These are phyloP conservation scores for Botrytis fragariae DNA, from an alignment of 2,329 filamentous ascomycete genomes.

Conservation along the genomic window DNA sequence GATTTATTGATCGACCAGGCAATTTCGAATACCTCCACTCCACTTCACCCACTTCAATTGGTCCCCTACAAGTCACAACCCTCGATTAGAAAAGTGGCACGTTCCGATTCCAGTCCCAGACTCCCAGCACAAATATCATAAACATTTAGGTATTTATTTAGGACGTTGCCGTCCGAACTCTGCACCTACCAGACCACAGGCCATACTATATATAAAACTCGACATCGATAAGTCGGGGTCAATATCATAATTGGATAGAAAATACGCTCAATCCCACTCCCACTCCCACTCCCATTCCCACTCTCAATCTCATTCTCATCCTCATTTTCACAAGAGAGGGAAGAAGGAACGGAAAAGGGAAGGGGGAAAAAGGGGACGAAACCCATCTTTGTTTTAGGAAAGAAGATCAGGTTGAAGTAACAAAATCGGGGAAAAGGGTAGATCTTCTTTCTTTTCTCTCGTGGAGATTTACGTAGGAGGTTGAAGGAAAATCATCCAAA, in stretches of 20 bases:
- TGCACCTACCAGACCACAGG: conserved; percentile 6
- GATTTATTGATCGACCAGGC: conserved; percentile 9
- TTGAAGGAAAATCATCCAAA: neutral
- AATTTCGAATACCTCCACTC: conserved; percentile 10
- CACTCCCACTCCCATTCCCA: neutral
- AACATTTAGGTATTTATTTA: neutral
- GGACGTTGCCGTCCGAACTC: neutral
- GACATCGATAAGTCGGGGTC: neutral
- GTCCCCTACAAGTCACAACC: neutral
- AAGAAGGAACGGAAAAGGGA: neutral
- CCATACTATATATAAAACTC: neutral
- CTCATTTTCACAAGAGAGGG: neutral
- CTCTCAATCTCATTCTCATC: neutral
- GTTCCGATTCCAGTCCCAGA: neutral
- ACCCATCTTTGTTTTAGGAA: neutral
- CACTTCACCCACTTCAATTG: neutral
- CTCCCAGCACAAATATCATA: neutral
- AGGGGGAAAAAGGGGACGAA: neutral
- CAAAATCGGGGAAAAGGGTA: neutral
- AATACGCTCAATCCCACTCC: neutral
- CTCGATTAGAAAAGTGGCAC: conserved; percentile 15
- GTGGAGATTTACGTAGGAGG: neutral
- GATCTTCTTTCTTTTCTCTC: neutral
- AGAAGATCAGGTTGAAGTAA: neutral
- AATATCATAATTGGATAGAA: neutral